phyloP scores from a whole-genome alignment of 2,329 filamentous ascomycete species.

The Fusarium temperatum region DNA sequence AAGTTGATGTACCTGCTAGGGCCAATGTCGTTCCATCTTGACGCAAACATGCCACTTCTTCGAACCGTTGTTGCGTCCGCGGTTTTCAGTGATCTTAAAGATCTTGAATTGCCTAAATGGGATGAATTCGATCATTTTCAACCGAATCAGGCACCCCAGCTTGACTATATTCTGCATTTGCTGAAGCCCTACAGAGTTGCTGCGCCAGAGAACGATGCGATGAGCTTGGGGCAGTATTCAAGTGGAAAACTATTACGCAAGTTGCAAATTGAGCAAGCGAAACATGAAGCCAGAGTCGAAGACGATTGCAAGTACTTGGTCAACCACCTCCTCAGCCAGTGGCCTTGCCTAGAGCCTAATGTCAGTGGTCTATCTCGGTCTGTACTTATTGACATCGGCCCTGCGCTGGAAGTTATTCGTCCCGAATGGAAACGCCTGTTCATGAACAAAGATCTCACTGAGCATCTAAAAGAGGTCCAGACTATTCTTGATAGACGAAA shows the following conservation, averaged over 20 bases:
- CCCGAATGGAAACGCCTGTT: constrained; percentile 40
- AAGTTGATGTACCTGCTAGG: constrained; percentile 38
- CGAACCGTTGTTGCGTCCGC: constrained; percentile 35
- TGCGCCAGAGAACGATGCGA: neutral
- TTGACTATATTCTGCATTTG: constrained; percentile 28
- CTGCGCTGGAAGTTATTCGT: constrained; percentile 36
- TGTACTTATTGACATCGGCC: constrained; percentile 35
- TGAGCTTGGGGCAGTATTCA: constrained; percentile 25
- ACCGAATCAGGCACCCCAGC: constrained; percentile 29
- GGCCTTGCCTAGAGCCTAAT: constrained; percentile 40
- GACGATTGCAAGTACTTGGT: constrained; percentile 36
- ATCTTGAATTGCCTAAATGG: constrained; percentile 27
- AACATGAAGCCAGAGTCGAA: constrained; percentile 35
- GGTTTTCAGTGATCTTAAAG: constrained; percentile 30
- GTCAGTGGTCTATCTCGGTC: constrained; percentile 10
- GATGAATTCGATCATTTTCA: constrained; percentile 37
- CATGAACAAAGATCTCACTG: constrained; percentile 33
- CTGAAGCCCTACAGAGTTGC: constrained; percentile 33
- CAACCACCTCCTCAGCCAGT: constrained; percentile 37
- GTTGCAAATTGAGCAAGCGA: constrained; percentile 25
- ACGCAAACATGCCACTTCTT: constrained; percentile 32
- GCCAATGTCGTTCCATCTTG: constrained; percentile 33
- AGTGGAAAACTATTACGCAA: constrained; percentile 37
- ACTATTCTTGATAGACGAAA: constrained; percentile 27
- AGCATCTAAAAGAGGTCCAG: constrained; percentile 32